Evolutionary conservation across 2,329 filamentous ascomycete species (phyloP), one percentile per base, ranked within the genome.

Genomic region (Zasmidium citrigriseum): DNA sequence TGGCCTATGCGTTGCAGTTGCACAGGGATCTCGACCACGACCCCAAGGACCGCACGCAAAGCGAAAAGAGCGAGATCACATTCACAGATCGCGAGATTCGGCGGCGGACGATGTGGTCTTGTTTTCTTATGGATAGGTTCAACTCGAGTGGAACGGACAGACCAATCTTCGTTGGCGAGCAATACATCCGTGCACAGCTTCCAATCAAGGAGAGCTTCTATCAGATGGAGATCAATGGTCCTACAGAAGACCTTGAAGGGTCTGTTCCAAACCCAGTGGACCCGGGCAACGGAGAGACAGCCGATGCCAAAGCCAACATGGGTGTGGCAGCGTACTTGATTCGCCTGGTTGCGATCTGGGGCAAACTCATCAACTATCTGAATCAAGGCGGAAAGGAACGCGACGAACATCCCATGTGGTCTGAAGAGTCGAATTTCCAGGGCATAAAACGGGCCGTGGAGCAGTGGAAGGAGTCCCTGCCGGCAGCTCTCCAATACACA

Each of bases 51-150:
- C 62, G 64, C 9, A 59, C 61, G 11, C 59, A 64, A 21, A 63
- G 59, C 16, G 67, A 64, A 10, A 64, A 64, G 48, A 64, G 59
- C n/a, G 67, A 67, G 48, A 69, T 73, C 46, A 96, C 91, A 71
- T 95, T 95, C 66, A 91, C 93, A 16, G 95, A 98, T 73, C 88
- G 91, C 24, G 95, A 99, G 73, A 97, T 98, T 54, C 85, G 95
- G 60, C 82, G 95, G 65, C 85, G 95, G 57, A 95, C 92, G 2
- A 98, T 99, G 93, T 99, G 95, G 95, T 90, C 93, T 12, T 98
- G 93, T 72, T 96, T 96, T 70, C 76, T 97, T 57, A 97, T 98
- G 93, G 95, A 99, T 72, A 87, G 93, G 0, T 97, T 97, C 79
- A 97, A 96, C 75, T 97, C 93, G 0, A 97, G 93, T 1, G 93